Evolutionary conservation across 2,329 filamentous ascomycete genomes (phyloP).

Genomic region (Colletotrichum lentis): DNA sequence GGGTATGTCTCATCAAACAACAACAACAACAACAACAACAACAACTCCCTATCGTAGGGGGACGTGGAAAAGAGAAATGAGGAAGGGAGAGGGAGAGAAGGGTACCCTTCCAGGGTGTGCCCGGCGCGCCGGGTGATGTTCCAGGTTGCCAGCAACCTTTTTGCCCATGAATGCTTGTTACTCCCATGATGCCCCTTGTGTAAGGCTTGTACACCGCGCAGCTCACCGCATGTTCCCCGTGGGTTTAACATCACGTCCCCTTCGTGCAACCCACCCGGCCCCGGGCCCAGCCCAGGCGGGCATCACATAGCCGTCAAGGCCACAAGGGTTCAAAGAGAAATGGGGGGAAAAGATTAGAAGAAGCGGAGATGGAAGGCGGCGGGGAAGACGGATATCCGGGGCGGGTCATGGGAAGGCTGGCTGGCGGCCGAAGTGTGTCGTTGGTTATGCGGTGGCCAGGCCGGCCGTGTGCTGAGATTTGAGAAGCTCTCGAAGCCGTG

Average conservation of each 20-base stretch:
- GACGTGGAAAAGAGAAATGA: too few relatives aligned
- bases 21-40: neutral
- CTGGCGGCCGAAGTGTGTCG: neutral
- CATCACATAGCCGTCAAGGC: neutral
- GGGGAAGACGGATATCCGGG: too few relatives aligned
- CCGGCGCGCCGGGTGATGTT: neutral
- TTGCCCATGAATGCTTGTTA: too few relatives aligned
- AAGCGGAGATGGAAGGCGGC: neutral
- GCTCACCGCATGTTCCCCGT: conserved; percentile 11
- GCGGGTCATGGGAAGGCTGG: neutral
- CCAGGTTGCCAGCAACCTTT: neutral
- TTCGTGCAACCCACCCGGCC: neutral
- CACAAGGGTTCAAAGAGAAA: neutral
- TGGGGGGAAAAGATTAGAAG: neutral
- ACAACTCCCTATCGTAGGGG: conserved; percentile 4
- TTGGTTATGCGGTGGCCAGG: neutral
- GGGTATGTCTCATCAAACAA: too few relatives aligned
- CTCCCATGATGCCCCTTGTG: neutral
- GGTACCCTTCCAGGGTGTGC: neutral
- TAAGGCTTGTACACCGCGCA: neutral
- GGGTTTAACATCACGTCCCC: neutral
- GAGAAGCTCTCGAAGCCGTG: neutral
- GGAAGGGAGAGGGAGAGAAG: too few relatives aligned
- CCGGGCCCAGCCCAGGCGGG: neutral
- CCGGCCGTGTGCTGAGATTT: conserved; percentile 10